Evolutionary conservation across 176 grass and related monocot species (phyloP), one percentile per base, ranked within the genome.

Genomic region (Dendrocalamus sinicus): DNA sequence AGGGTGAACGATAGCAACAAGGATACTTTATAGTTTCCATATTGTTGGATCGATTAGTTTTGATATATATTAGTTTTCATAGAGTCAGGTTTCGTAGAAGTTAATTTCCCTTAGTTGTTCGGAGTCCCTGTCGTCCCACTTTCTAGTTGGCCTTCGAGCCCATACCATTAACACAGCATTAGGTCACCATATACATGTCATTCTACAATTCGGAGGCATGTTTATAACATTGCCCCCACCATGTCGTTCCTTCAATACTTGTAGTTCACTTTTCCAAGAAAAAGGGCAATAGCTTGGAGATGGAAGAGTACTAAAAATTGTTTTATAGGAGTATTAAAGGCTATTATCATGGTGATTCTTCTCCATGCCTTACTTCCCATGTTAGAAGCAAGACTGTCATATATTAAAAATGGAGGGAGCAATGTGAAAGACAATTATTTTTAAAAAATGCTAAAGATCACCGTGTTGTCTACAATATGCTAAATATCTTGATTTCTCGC

Each of bases 401-500:
- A 11, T 4, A 47, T 39, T 74, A 40, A 37, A 89, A 64, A 65
- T 67, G 2, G 55, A 22, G 55, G 8, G 46, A 58, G 54, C 39
- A 17, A 81, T 28, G 32, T 32, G 53, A 78, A 82, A 70, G 37
- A 16, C 47, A 55, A 32, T 83, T 15, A 75, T 15, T 75, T 28
- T 26, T 26, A 26, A n/a, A 44, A 37, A 4, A 16, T 77, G 11
- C 44, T 81, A 63, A 50, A 78, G 45, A 37, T 83, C 86, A 48
- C n/a, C 8, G 9, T 77, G 17, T 71, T 78, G 50, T 63, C 14
- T 75, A 48, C 12, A 20, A 9, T 68, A 73, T 62, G 52, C 26
- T 70, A 68, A 62, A 81, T 48, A 13, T 81, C 14, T 88, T 64
- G 1, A 77, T 76, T 90, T 66, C 12, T 63, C 7, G 0, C 63